Conservation (phyloP, 176 grass and related monocot genomes). For the Rhynchospora tenuis region DNA sequence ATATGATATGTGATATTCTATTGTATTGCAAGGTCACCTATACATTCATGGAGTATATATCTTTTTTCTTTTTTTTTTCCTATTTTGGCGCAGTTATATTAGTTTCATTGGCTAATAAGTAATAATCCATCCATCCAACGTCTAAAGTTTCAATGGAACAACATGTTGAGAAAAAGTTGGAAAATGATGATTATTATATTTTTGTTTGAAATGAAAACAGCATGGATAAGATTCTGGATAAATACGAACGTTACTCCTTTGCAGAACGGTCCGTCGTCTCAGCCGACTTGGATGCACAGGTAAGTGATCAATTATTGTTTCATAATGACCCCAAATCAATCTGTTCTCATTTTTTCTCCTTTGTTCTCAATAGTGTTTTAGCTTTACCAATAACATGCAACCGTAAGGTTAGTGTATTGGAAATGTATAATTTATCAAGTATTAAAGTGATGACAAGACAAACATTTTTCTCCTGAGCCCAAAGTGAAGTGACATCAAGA, state of each 20-base stretch:
- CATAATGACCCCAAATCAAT: background rate
- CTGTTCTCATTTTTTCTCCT: background rate
- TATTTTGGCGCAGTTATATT: too few relatives aligned
- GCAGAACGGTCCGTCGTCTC: constrained; percentile 62
- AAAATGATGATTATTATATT: background rate
- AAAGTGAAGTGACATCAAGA: too few relatives aligned
- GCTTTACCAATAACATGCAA: background rate
- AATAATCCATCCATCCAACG: too few relatives aligned
- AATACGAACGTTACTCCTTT: constrained; percentile 63
- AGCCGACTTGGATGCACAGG: constrained; percentile 54
- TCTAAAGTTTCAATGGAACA: too few relatives aligned
- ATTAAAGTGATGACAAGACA: background rate
- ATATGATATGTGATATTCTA: too few relatives aligned
- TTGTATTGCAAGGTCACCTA: too few relatives aligned
- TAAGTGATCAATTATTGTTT: constrained; percentile 20
- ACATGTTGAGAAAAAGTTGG: too few relatives aligned
- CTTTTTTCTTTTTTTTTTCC: too few relatives aligned
- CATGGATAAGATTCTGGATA: constrained; percentile 75
- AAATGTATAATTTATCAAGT: background rate
- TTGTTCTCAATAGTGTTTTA: background rate
- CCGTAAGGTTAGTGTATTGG: background rate
- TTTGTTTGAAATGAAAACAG: constrained; percentile 28
- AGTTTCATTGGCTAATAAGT: too few relatives aligned
- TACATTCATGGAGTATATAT: too few relatives aligned
- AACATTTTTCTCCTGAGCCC: background rate